Evolutionary conservation across 148 eudicot species (phyloP).

Genomic region (Drosera capensis): DNA sequence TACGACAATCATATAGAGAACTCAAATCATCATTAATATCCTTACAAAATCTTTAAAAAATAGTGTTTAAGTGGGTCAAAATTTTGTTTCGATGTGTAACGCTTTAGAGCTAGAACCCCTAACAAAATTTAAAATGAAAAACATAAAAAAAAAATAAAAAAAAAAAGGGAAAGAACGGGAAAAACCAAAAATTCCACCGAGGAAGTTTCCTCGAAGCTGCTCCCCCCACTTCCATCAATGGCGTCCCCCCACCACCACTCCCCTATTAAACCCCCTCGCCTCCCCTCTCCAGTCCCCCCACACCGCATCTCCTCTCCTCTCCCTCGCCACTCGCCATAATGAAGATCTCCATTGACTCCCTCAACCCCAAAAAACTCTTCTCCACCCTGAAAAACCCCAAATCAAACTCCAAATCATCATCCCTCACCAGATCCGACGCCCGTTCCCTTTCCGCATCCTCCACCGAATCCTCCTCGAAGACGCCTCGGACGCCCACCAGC

Average conservation of each 20-base stretch:
- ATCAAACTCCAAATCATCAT: constrained; percentile 8
- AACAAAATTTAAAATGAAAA: too few relatives aligned
- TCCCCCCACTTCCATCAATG: too few relatives aligned
- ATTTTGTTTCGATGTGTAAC: too few relatives aligned
- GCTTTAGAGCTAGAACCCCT: too few relatives aligned
- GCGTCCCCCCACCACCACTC: neutral
- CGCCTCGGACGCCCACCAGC: constrained; percentile 21
- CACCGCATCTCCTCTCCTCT: neutral
- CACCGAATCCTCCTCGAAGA: constrained; percentile 6
- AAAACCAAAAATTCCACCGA: too few relatives aligned
- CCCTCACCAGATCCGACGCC: constrained; percentile 18
- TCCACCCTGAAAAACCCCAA: constrained; percentile 10
- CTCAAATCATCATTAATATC: too few relatives aligned
- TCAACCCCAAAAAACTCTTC: constrained; percentile 35
- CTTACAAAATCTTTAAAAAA: too few relatives aligned
- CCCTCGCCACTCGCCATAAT: constrained; percentile 16
- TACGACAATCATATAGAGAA: too few relatives aligned
- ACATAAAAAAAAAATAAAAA: too few relatives aligned
- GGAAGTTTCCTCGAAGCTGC: too few relatives aligned
- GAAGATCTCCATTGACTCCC: constrained; percentile 21
- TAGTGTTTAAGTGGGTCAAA: too few relatives aligned
- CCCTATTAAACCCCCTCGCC: neutral
- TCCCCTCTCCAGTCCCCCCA: neutral
- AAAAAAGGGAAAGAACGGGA: too few relatives aligned
- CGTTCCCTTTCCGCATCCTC: constrained; percentile 19